phyloP scores from a whole-genome alignment of 2,329 filamentous ascomycete species.

The Diaporthe caulivora region DNA sequence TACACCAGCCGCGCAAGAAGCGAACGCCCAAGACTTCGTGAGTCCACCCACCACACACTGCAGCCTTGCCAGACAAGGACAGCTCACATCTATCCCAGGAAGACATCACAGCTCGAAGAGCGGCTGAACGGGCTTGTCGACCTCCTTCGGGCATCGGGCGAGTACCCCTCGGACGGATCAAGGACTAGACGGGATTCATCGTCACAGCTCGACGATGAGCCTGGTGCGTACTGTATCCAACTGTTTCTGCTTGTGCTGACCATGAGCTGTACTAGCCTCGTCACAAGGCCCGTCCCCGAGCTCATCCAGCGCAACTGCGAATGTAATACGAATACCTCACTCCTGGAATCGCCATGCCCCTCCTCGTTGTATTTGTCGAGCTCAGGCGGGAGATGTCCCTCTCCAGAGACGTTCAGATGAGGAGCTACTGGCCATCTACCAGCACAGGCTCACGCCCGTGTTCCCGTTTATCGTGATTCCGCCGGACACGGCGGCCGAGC shows the following conservation, averaged over 20 bases:
- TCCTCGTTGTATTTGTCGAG: slow-evolving; percentile 61
- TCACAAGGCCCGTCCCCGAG: slow-evolving; percentile 16
- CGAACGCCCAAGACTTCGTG: slow-evolving; percentile 63
- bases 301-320: slow-evolving; percentile 1
- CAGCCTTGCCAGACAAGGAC: neutral
- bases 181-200: neutral
- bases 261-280: neutral
- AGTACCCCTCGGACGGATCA: slow-evolving; percentile 43
- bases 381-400: slow-evolving; percentile 53
- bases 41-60: slow-evolving; percentile 44
- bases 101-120: slow-evolving; percentile 63
- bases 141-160: slow-evolving; percentile 58
- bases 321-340: slow-evolving; percentile 48
- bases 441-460: slow-evolving; percentile 55
- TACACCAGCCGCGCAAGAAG: slow-evolving; percentile 65
- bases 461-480: slow-evolving; percentile 63
- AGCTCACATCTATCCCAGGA: slow-evolving; percentile 48
- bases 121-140: slow-evolving; percentile 63
- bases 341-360: slow-evolving; percentile 61
- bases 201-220: neutral
- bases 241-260: neutral
- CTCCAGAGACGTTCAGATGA: slow-evolving; percentile 60
- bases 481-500: slow-evolving; percentile 49
- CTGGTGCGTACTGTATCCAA: slow-evolving; percentile 11
- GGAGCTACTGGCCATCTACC: slow-evolving; percentile 58